These are phyloP conservation scores for Diplodia sapinea DNA, from an alignment of 2,329 filamentous ascomycete genomes.

Conservation along the genomic window DNA sequence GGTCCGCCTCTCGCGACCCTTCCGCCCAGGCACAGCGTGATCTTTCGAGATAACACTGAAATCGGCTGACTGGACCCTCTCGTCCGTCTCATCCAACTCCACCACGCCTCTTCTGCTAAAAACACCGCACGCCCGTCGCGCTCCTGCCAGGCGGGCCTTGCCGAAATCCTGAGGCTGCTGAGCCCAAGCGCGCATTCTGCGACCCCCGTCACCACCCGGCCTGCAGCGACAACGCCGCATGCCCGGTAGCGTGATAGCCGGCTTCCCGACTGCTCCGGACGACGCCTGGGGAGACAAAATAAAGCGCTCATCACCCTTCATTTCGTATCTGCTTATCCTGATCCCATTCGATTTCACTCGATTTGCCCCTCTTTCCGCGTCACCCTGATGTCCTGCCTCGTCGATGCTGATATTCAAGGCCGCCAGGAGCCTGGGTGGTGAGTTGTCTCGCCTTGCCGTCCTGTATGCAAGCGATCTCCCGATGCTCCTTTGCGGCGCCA, in stretches of 20 bases:
- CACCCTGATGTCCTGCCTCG: constrained; percentile 4
- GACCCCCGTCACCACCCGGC: constrained; percentile 12
- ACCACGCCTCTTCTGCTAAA: constrained; percentile 9
- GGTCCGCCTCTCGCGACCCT: constrained; percentile 8
- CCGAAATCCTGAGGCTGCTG: constrained; percentile 13
- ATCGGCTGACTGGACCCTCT: constrained; percentile 28
- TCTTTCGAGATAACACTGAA: constrained; percentile 29
- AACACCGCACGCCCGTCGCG: constrained; percentile 14
- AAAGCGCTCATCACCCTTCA: constrained; percentile 20
- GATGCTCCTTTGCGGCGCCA: constrained; percentile 16
- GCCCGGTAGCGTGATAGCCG: constrained; percentile 20
- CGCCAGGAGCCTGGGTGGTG: not conserved
- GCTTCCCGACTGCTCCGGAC: constrained; percentile 11
- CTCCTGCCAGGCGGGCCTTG: constrained; percentile 10
- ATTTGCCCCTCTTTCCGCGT: constrained; percentile 3
- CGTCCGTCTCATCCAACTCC: constrained; percentile 15
- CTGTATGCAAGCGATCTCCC: constrained; percentile 18
- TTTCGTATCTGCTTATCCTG: constrained; percentile 23
- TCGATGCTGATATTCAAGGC: not conserved
- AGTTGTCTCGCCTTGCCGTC: constrained; percentile 6
- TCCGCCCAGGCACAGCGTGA: constrained; percentile 3
- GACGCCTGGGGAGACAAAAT: not conserved
- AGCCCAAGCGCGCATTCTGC: constrained; percentile 2
- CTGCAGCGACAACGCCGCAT: constrained; percentile 1
- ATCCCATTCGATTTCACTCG: not conserved